A percentile compares a stretch with the other conserved stretches of the same genome.
Conservation (phyloP, 2,329 filamentous ascomycete genomes). For the Stagonosporopsis cucurbitacearum region DNA sequence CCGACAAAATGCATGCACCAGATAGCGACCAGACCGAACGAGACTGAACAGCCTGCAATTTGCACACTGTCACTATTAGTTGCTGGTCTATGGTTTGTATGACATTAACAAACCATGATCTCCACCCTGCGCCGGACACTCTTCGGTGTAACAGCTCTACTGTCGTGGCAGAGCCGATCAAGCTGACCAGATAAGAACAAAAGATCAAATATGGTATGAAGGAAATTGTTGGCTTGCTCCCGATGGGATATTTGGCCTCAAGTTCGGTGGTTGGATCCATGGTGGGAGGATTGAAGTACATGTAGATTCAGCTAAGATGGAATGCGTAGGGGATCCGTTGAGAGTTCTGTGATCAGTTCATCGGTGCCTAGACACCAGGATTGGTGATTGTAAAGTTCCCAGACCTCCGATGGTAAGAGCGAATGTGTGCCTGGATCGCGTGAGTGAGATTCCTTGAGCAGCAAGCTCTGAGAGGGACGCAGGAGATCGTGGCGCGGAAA, state of each 20-base stretch:
- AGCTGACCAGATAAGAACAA: slow-evolving; percentile 71
- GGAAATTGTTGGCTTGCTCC: slow-evolving; percentile 48
- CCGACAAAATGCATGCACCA: slow-evolving; percentile 78
- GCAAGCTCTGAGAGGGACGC: neutral
- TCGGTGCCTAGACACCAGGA: neutral
- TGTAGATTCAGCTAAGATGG: neutral
- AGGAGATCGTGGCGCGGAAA: slow-evolving; percentile 13
- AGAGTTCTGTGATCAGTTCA: neutral
- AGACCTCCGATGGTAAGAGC: neutral
- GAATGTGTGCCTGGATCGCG: neutral
- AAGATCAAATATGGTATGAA: slow-evolving; percentile 54
- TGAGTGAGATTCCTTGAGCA: slow-evolving; percentile 1
- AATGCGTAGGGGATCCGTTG: neutral
- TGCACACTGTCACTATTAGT: slow-evolving; percentile 47
- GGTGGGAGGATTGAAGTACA: neutral
- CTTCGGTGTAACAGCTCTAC: slow-evolving; percentile 81
- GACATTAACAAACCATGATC: slow-evolving; percentile 39
- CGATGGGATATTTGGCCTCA: slow-evolving; percentile 38
- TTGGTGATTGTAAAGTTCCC: neutral
- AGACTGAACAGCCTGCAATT: slow-evolving; percentile 50
- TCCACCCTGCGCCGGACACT: slow-evolving; percentile 61
- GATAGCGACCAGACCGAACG: slow-evolving; percentile 58
- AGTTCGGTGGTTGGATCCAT: slow-evolving; percentile 23
- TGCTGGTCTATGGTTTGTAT: slow-evolving; percentile 25
- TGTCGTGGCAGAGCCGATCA: slow-evolving; percentile 77